Conservation (phyloP, 148 eudicot genomes). For the Camellia granthamiana region DNA sequence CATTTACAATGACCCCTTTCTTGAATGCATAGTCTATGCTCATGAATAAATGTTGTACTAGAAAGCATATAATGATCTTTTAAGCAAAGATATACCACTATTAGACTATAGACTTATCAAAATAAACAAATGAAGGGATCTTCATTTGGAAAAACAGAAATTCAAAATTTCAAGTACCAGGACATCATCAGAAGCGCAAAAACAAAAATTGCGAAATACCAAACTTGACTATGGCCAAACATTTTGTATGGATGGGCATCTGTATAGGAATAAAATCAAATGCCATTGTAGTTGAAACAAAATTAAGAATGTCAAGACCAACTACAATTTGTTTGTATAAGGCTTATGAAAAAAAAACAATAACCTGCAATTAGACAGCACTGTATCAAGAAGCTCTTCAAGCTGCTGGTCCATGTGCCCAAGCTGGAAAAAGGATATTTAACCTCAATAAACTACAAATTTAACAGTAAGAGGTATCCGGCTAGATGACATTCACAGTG, state of each 20-base stretch:
- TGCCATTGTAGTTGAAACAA: background rate
- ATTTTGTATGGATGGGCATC: background rate
- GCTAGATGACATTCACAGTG: background rate
- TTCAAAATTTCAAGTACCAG: background rate
- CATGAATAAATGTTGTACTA: background rate
- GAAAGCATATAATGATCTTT: background rate
- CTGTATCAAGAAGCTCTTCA: slow-evolving; percentile 57
- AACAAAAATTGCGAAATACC: background rate
- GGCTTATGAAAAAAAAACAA: slow-evolving; percentile 5
- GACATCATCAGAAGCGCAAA: background rate
- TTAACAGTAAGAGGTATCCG: background rate
- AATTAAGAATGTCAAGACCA: slow-evolving; percentile 11
- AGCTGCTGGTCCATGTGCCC: slow-evolving; percentile 70
- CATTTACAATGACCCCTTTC: no score
- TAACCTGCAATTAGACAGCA: slow-evolving; percentile 66
- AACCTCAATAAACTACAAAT: background rate
- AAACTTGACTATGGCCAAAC: background rate
- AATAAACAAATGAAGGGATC: background rate
- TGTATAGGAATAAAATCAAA: background rate
- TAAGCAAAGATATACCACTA: background rate
- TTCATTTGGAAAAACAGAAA: background rate
- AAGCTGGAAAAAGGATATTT: slow-evolving; percentile 41
- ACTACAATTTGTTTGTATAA: background rate
- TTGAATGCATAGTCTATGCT: background rate
- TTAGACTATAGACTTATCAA: background rate